Conservation (phyloP, 139 green algal species). For the Volvox africanus region DNA sequence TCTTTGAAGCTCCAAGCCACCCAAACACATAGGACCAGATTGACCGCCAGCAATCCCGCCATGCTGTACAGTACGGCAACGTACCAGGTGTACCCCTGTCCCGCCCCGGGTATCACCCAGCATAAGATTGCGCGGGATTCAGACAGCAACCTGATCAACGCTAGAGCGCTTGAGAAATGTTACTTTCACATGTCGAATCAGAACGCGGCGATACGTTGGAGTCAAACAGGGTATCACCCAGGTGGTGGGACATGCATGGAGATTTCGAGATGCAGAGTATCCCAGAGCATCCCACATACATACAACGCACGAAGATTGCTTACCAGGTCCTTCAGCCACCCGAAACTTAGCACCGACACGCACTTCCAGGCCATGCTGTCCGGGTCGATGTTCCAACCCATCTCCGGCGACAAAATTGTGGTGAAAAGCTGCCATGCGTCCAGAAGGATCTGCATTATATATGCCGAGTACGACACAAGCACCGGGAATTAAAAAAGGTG, state of each 20-base stretch:
- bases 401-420: neutral
- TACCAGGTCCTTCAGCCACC: neutral
- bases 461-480: too few species aligned
- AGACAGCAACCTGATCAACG: too few species aligned
- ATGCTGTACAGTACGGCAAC: slow-evolving; percentile 48
- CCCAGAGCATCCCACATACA: too few species aligned
- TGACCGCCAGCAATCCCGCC: slow-evolving; percentile 5
- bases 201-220: too few species aligned
- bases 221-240: too few species aligned
- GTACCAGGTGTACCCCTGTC: slow-evolving; percentile 47
- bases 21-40: slow-evolving; percentile 48
- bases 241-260: too few species aligned
- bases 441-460: neutral
- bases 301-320: neutral
- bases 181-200: too few species aligned
- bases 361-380: neutral
- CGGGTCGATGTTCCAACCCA: slow-evolving; percentile 31
- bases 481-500: too few species aligned
- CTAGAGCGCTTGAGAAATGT: too few species aligned
- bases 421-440: slow-evolving; percentile 48
- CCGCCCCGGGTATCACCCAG: neutral
- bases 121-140: too few species aligned
- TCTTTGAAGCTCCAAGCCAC: slow-evolving; percentile 52
- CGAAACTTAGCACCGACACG: slow-evolving; percentile 1
- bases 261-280: too few species aligned